These are phyloP conservation scores for Tolypocladium sp. DNA, from an alignment of 2,329 filamentous ascomycete species.

Conservation along the genomic window DNA sequence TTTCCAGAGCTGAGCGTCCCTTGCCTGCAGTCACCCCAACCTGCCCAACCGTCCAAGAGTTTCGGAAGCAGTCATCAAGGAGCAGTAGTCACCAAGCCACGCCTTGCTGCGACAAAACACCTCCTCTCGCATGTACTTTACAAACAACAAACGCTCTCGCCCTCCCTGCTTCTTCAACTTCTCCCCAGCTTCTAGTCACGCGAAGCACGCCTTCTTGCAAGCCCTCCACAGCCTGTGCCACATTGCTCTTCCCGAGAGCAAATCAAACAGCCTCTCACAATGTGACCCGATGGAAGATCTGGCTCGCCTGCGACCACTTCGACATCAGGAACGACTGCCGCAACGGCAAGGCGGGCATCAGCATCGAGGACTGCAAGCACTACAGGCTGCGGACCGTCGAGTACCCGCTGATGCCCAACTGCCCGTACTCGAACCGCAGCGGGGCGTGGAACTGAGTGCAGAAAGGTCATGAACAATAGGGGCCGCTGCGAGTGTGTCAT, in stretches of 20 bases:
- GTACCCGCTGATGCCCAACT: constrained; percentile 37
- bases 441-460: constrained; percentile 47
- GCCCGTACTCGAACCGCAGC: constrained; percentile 40
- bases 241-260: background rate
- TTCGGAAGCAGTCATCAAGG: background rate
- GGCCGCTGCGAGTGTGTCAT: constrained; percentile 43
- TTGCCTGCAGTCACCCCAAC: background rate
- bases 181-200: background rate
- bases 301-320: constrained; percentile 35
- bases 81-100: background rate
- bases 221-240: background rate
- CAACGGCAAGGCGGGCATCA: background rate
- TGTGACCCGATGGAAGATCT: background rate
- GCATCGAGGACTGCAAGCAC: constrained; percentile 22
- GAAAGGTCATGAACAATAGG: constrained; percentile 39
- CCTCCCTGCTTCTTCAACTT: background rate
- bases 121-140: background rate
- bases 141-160: background rate
- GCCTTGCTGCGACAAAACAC: background rate
- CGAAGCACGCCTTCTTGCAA: background rate
- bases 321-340: constrained; percentile 28
- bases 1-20: too few species aligned
- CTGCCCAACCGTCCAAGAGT: background rate
- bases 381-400: constrained; percentile 32
- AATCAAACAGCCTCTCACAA: background rate